phyloP scores from a whole-genome alignment of 306 rosid species.

The Crotalaria pallida region DNA sequence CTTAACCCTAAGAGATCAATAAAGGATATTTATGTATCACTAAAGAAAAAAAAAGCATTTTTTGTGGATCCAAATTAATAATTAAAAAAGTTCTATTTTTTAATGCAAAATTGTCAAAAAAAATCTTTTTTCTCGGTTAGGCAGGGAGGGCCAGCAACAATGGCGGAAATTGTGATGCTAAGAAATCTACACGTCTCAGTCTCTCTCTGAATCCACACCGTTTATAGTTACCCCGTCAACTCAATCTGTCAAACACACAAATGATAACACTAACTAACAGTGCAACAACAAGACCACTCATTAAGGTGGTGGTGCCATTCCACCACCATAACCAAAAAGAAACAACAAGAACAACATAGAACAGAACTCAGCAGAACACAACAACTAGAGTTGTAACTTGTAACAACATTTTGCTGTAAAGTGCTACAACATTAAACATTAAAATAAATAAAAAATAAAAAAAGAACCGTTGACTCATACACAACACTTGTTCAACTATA shows the following conservation, averaged over 20 bases:
- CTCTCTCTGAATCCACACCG: conserved; percentile 31
- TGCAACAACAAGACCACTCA: conserved; percentile 3
- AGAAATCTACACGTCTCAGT: conserved; percentile 5
- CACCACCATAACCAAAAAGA: neutral
- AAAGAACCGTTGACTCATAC: conserved; percentile 42
- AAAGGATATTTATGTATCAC: no score
- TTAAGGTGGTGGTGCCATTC: conserved; percentile 18
- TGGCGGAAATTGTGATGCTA: conserved; percentile 35
- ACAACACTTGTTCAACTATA: conserved; percentile 19
- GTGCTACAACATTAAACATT: no score
- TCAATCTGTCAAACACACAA: conserved; percentile 21
- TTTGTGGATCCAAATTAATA: no score
- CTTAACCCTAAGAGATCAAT: no score
- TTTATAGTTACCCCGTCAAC: conserved; percentile 29
- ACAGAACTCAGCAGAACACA: neutral
- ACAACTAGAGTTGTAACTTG: neutral
- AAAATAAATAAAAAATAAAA: no score
- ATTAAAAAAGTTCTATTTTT: no score
- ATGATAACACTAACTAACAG: conserved; percentile 18
- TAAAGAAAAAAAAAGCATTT: no score
- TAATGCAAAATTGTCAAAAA: neutral
- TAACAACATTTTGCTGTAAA: conserved; percentile 38
- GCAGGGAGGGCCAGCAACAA: conserved; percentile 45
- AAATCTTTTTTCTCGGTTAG: neutral
- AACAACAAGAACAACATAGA: neutral